Evolutionary conservation across 345 rosid genomes (phyloP).

Genomic region (Hibiscus trionum): DNA sequence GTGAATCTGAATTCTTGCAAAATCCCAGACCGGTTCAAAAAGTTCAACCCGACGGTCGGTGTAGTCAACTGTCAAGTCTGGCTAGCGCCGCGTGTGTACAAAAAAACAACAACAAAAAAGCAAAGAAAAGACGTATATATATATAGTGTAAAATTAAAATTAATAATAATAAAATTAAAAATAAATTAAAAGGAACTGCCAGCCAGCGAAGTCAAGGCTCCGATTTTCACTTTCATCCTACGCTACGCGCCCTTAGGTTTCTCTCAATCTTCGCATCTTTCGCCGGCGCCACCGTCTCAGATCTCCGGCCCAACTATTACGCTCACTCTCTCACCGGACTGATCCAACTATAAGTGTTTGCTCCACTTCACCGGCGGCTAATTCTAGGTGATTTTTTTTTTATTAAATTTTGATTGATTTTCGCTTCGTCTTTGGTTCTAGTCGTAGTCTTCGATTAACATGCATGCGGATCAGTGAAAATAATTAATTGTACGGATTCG

Average conservation of each 20-base stretch:
- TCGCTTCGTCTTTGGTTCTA: neutral
- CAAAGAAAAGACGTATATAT: neutral
- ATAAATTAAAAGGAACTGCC: neutral
- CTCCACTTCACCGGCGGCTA: neutral
- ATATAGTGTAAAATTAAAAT: neutral
- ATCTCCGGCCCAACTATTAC: constrained; percentile 11
- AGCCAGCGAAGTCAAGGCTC: constrained; percentile 2
- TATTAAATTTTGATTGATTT: constrained; percentile 10
- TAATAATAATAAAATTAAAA: neutral
- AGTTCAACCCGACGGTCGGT: neutral
- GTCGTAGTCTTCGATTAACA: neutral
- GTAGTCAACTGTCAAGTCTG: constrained; percentile 1
- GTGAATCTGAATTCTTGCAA: neutral
- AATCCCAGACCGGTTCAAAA: neutral
- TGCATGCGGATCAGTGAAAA: neutral
- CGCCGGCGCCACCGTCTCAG: constrained; percentile 11
- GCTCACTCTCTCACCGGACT: neutral
- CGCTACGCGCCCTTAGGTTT: constrained; percentile 4
- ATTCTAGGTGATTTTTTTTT: constrained; percentile 1
- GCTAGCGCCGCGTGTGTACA: neutral
- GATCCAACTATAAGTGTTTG: constrained; percentile 5
- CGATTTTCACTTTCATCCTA: constrained; percentile 4
- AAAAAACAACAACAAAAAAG: too few species aligned
- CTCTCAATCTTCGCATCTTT: constrained; percentile 30
- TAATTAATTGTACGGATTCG: neutral